A percentile compares a stretch with the other conserved stretches of the same genome.
phyloP scores from a whole-genome alignment of 495 filamentous ascomycete genomes.

The Barbatosphaeria neglecta region DNA sequence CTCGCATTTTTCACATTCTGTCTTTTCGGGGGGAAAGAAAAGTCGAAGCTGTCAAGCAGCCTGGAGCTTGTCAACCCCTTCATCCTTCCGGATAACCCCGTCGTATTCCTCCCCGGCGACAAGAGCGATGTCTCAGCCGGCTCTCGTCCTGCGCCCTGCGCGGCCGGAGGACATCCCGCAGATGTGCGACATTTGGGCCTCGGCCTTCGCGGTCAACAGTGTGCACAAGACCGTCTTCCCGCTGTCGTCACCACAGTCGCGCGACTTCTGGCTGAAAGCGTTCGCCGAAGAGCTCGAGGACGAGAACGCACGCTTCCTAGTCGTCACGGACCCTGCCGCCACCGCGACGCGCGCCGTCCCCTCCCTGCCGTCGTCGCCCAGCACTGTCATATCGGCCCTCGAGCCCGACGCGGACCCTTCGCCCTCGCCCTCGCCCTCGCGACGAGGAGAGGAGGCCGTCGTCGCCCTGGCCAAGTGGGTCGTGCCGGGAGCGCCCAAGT shows the following conservation, averaged over 20 bases:
- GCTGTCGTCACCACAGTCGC: not conserved
- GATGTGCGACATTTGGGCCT: conserved; percentile 7
- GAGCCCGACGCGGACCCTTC: too few species aligned
- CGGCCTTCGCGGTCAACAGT: conserved; percentile 8
- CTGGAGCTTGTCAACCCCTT: not conserved
- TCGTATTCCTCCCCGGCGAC: not conserved
- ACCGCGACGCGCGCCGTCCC: not conserved
- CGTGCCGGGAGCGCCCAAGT: conserved; percentile 5
- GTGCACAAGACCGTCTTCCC: conserved; percentile 5
- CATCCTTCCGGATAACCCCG: not conserved
- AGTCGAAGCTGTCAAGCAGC: too few species aligned
- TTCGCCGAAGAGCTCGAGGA: conserved; percentile 10
- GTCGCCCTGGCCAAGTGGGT: conserved; percentile 24
- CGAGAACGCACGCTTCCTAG: conserved; percentile 12
- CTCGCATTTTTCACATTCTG: too few species aligned
- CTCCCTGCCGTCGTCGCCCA: too few species aligned
- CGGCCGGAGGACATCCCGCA: conserved; percentile 1
- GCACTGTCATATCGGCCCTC: too few species aligned
- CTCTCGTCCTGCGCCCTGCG: conserved; percentile 2
- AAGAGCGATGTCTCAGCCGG: not conserved
- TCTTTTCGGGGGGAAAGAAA: too few species aligned
- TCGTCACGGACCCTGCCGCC: conserved; percentile 9
- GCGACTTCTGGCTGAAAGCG: conserved; percentile 9
- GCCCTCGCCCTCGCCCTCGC: too few species aligned
- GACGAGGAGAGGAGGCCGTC: not conserved